phyloP scores from a whole-genome alignment of 1,139 yeast species.

The Hansenula lynferdii region DNA sequence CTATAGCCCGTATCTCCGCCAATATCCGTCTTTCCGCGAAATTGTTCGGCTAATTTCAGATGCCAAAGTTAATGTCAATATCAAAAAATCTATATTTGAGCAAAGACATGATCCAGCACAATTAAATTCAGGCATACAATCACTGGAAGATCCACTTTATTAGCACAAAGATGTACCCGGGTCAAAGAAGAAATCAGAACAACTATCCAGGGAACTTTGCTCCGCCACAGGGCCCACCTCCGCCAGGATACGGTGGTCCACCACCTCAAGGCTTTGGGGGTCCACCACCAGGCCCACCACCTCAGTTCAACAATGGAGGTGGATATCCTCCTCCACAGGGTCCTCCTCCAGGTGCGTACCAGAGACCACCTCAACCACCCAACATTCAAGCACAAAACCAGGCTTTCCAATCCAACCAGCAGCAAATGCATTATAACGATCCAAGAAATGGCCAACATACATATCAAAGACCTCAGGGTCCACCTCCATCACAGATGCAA shows the following conservation, averaged over 20 bases:
- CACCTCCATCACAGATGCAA: slow-evolving; percentile 30
- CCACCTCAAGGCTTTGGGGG: neutral
- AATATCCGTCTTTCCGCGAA: too few species aligned
- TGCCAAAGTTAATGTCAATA: too few species aligned
- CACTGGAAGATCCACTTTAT: too few species aligned
- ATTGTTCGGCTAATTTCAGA: too few species aligned
- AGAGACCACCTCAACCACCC: slow-evolving; percentile 4
- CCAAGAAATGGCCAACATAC: slow-evolving; percentile 18
- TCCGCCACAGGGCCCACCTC: slow-evolving; percentile 4
- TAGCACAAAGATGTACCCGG: slow-evolving; percentile 23
- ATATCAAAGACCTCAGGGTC: slow-evolving; percentile 6
- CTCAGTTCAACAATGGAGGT: neutral
- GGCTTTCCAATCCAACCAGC: neutral
- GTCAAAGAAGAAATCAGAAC: slow-evolving; percentile 6
- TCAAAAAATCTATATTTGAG: too few species aligned
- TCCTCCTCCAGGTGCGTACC: slow-evolving; percentile 10
- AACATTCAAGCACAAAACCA: slow-evolving; percentile 3
- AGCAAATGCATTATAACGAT: slow-evolving; percentile 29
- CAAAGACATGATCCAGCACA: too few species aligned
- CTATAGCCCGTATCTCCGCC: too few species aligned
- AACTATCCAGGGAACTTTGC: neutral
- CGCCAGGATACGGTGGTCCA: neutral
- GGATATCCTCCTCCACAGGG: slow-evolving; percentile 4
- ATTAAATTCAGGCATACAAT: too few species aligned
- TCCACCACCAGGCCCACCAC: slow-evolving; percentile 5